Percentiles rank a stretch among this genome's conserved stretches.
phyloP scores from a whole-genome alignment of 2,329 filamentous ascomycete genomes.

The Paecilomyces sp. region DNA sequence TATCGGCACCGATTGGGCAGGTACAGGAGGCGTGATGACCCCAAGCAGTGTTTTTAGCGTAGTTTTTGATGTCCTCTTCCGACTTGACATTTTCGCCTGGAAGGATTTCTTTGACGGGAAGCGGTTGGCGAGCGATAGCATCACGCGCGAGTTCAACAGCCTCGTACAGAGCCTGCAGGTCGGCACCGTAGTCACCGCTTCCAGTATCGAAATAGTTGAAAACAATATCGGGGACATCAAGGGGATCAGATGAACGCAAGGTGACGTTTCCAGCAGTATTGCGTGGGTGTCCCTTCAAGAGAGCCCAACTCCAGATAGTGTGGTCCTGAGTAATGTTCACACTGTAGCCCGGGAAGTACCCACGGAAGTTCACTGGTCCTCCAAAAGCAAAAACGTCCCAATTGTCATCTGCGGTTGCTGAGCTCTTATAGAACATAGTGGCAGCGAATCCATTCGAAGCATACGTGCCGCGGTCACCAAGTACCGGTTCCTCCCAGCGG shows the following conservation, averaged over 20 bases:
- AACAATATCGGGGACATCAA: background rate
- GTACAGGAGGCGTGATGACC: background rate
- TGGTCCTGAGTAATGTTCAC: too few relatives aligned
- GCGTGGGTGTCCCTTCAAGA: conserved; percentile 40
- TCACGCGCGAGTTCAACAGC: background rate
- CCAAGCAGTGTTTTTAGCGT: background rate
- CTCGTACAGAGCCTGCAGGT: background rate
- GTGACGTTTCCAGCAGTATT: conserved; percentile 42
- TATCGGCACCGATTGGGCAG: background rate
- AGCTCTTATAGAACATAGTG: conserved; percentile 17
- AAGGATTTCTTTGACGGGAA: background rate
- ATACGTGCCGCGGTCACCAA: too few relatives aligned
- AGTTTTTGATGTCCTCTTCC: background rate
- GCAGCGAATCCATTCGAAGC: too few relatives aligned
- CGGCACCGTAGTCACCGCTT: background rate
- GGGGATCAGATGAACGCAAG: conserved; percentile 13
- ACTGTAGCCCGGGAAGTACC: too few relatives aligned
- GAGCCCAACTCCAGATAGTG: conserved; percentile 40
- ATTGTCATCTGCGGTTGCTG: too few relatives aligned
- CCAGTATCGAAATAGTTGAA: background rate
- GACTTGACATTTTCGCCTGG: background rate
- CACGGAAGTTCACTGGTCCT: too few relatives aligned
- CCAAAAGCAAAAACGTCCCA: too few relatives aligned
- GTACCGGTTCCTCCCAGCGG: too few relatives aligned
- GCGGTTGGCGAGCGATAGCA: background rate